Conservation (phyloP, 2,329 filamentous ascomycete genomes). For the Herpotrichia juniperi region DNA sequence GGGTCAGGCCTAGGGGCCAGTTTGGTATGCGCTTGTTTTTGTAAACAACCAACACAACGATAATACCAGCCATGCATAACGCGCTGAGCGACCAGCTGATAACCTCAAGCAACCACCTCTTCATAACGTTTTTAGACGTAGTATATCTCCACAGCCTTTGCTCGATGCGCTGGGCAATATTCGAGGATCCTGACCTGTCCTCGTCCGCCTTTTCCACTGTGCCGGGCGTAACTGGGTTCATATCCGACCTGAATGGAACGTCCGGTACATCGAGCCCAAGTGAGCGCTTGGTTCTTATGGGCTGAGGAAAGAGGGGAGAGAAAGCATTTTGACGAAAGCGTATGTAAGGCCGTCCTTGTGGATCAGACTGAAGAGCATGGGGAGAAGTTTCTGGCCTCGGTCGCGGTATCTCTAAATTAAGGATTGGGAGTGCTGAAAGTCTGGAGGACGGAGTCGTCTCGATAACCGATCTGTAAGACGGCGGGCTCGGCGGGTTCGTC, state of each 20-base stretch:
- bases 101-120: conserved; percentile 7
- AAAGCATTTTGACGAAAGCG: conserved; percentile 8
- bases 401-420: conserved; percentile 11
- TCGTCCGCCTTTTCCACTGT: conserved; percentile 7
- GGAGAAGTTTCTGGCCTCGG: conserved; percentile 7
- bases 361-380: conserved; percentile 9
- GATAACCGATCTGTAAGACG: neutral
- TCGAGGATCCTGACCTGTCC: neutral
- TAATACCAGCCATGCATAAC: conserved; percentile 6
- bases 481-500: neutral
- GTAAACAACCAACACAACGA: neutral
- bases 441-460: conserved; percentile 1
- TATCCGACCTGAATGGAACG: conserved; percentile 6
- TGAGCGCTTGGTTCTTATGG: conserved; percentile 6
- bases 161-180: conserved; percentile 5
- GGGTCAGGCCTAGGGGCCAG: conserved; percentile 13
- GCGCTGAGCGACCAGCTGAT: conserved; percentile 8
- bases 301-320: conserved; percentile 10
- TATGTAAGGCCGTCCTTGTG: conserved; percentile 7
- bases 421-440: conserved; percentile 8
- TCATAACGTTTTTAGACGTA: neutral
- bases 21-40: conserved; percentile 2
- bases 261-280: conserved; percentile 13
- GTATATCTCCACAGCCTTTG: conserved; percentile 4
- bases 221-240: conserved; percentile 11